These are phyloP conservation scores for Geotrichum phurueaensis DNA, from an alignment of 1,139 yeast species.

Conservation along the genomic window DNA sequence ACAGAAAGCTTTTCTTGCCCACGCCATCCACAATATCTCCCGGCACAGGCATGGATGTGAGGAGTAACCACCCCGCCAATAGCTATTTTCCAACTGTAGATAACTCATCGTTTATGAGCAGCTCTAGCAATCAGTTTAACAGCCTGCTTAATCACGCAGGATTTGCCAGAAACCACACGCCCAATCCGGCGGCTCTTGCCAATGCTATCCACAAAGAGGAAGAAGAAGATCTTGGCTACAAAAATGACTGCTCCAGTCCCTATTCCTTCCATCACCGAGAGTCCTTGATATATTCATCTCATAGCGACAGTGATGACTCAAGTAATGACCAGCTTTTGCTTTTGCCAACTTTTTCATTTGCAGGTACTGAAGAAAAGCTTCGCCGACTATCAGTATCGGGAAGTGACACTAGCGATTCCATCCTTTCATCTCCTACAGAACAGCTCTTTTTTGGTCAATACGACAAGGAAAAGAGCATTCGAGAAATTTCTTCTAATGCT, in stretches of 20 bases:
- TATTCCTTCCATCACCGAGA: not conserved
- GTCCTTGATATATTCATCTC: not conserved
- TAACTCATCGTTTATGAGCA: not conserved
- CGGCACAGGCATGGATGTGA: not conserved
- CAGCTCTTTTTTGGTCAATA: not conserved
- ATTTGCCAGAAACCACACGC: slow-evolving; percentile 6
- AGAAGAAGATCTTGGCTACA: not conserved
- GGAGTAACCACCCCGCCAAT: not conserved
- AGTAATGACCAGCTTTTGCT: not conserved
- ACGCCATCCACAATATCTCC: not conserved
- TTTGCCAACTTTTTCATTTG: not conserved
- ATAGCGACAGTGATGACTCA: not conserved
- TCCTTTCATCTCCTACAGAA: not conserved
- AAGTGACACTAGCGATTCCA: not conserved
- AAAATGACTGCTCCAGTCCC: not conserved
- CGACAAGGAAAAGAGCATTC: slow-evolving; percentile 1
- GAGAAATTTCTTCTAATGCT: not conserved
- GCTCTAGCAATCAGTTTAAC: slow-evolving; percentile 3
- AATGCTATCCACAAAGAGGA: not conserved
- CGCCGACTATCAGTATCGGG: not conserved
- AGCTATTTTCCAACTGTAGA: not conserved
- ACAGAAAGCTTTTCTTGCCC: slow-evolving; percentile 2
- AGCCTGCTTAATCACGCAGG: slow-evolving; percentile 8
- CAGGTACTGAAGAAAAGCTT: not conserved
- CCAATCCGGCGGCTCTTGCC: not conserved